phyloP scores from a whole-genome alignment of 2,329 filamentous ascomycete genomes.

The Coccinonectria pachysandricola region DNA sequence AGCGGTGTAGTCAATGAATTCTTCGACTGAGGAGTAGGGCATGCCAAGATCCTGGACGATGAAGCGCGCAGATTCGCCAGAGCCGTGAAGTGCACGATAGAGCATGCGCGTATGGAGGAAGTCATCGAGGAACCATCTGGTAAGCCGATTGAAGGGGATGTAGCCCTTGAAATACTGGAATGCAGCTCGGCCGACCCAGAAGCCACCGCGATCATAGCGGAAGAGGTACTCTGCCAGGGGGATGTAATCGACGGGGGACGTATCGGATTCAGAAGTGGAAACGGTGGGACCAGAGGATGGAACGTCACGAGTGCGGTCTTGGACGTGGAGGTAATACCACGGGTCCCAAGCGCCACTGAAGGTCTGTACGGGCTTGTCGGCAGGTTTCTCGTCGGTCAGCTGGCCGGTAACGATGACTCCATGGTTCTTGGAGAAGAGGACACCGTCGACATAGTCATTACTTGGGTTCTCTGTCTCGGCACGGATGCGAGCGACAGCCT shows the following conservation, averaged over 20 bases:
- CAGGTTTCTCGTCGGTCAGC: conserved; percentile 22
- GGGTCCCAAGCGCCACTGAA: conserved; percentile 45
- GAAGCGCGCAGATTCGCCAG: conserved; percentile 53
- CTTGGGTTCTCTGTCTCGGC: background rate
- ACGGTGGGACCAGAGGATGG: conserved; percentile 11
- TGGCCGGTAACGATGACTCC: conserved; percentile 45
- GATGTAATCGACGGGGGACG: conserved; percentile 41
- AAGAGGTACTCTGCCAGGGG: conserved; percentile 66
- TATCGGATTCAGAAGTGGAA: conserved; percentile 7
- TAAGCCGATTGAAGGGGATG: conserved; percentile 56
- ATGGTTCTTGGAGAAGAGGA: conserved; percentile 36
- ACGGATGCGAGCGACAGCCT: conserved; percentile 33
- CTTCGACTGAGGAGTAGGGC: conserved; percentile 40
- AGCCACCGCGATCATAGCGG: conserved; percentile 64
- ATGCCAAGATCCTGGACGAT: conserved; percentile 59
- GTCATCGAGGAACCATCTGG: conserved; percentile 60
- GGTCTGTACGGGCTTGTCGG: conserved; percentile 34
- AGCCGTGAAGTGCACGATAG: conserved; percentile 60
- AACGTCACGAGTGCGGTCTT: conserved; percentile 27
- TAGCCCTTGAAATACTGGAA: conserved; percentile 56
- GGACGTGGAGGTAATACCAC: conserved; percentile 56
- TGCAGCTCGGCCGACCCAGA: conserved; percentile 59
- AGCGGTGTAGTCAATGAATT: conserved; percentile 46
- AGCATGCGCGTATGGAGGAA: conserved; percentile 66
- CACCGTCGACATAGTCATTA: conserved; percentile 51